phyloP scores from a whole-genome alignment of 2,329 filamentous ascomycete genomes.

The Trichophyton mentagrophytes region DNA sequence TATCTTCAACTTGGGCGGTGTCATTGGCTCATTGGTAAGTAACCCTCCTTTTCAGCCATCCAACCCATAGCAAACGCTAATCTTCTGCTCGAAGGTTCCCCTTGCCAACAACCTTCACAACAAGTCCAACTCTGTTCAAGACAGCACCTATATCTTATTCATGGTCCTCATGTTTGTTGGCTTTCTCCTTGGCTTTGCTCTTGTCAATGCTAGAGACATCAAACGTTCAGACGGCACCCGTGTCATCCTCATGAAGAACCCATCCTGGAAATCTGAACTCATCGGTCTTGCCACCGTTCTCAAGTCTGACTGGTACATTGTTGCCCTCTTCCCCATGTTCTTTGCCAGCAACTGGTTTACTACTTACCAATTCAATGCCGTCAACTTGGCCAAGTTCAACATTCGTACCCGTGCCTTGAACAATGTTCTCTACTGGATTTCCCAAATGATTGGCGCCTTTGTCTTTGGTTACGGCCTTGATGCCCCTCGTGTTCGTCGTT shows the following conservation, averaged over 20 bases:
- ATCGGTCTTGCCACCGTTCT: slow-evolving; percentile 63
- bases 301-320: slow-evolving; percentile 55
- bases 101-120: slow-evolving; percentile 36
- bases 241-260: slow-evolving; percentile 82
- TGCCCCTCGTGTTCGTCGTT: slow-evolving; percentile 45
- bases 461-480: slow-evolving; percentile 63
- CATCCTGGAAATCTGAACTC: slow-evolving; percentile 71
- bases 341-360: slow-evolving; percentile 70
- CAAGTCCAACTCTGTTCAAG: slow-evolving; percentile 33
- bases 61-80: neutral
- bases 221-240: slow-evolving; percentile 64
- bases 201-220: slow-evolving; percentile 60
- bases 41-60: neutral
- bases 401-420: slow-evolving; percentile 65
- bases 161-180: slow-evolving; percentile 66
- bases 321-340: slow-evolving; percentile 71
- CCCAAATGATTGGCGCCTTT: slow-evolving; percentile 65
- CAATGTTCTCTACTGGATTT: slow-evolving; percentile 63
- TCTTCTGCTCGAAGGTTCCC: slow-evolving; percentile 24
- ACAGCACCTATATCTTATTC: slow-evolving; percentile 81
- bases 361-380: slow-evolving; percentile 62
- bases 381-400: slow-evolving; percentile 60
- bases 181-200: slow-evolving; percentile 53
- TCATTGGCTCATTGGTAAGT: slow-evolving; percentile 62
- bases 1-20: slow-evolving; percentile 85